A percentile compares a stretch with the other conserved stretches of the same genome.
Conservation (phyloP, 108 stramenopile species). For the Seminavis robusta region DNA sequence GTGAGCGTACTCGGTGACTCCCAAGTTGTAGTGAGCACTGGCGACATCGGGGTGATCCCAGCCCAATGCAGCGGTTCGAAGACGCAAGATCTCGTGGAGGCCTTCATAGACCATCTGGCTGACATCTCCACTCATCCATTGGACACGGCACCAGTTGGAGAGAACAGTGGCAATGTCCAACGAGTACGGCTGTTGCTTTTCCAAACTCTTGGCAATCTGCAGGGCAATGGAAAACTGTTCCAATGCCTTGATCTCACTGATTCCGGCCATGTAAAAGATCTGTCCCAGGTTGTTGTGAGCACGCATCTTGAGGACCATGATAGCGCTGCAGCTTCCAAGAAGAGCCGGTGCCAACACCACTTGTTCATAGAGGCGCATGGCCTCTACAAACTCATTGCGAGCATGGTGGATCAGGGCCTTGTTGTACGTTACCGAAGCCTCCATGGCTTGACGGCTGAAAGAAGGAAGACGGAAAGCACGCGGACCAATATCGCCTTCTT, state of each 20-base stretch:
- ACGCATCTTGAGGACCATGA: slow-evolving; percentile 26
- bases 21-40: slow-evolving; percentile 37
- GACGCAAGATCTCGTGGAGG: slow-evolving; percentile 27
- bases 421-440: slow-evolving; percentile 34
- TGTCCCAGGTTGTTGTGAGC: slow-evolving; percentile 48
- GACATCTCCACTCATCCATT: slow-evolving; percentile 34
- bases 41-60: slow-evolving; percentile 42
- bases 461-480: slow-evolving; percentile 8
- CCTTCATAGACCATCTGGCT: slow-evolving; percentile 11
- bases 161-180: slow-evolving; percentile 28
- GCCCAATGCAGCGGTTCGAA: slow-evolving; percentile 20
- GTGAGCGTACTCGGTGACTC: slow-evolving; percentile 27
- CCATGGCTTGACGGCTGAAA: slow-evolving; percentile 10
- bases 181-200: background rate
- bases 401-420: slow-evolving; percentile 30
- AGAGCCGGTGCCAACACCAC: background rate
- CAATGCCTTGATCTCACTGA: slow-evolving; percentile 9
- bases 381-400: slow-evolving; percentile 6
- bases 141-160: slow-evolving; percentile 42
- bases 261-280: slow-evolving; percentile 38
- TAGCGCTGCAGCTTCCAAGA: background rate
- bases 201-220: slow-evolving; percentile 21
- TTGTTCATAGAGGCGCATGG: slow-evolving; percentile 16
- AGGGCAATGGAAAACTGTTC: slow-evolving; percentile 26
- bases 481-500: slow-evolving; percentile 50